phyloP scores from a whole-genome alignment of 228 moss, liverwort and hornwort species.

The Sphagnum magellanicum region DNA sequence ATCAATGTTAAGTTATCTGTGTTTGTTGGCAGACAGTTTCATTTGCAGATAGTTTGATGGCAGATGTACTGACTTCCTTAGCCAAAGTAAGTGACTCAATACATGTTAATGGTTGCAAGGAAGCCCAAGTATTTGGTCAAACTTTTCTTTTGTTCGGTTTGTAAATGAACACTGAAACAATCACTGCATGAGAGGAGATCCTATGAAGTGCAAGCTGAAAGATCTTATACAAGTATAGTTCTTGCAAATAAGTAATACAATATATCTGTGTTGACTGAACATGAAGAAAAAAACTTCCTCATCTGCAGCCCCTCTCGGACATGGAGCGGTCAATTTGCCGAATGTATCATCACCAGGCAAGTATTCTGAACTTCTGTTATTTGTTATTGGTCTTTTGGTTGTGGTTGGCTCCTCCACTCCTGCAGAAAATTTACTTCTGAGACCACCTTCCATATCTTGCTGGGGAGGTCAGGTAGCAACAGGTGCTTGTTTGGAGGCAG shows the following conservation, averaged over 20 bases:
- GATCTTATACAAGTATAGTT: too few species aligned
- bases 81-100: slow-evolving; percentile 69
- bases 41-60: slow-evolving; percentile 95
- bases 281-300: too few species aligned
- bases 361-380: neutral
- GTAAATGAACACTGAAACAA: too few species aligned
- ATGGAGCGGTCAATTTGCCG: slow-evolving; percentile 41
- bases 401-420: neutral
- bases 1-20: too few species aligned
- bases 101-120: too few species aligned
- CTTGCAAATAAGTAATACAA: too few species aligned
- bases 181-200: too few species aligned
- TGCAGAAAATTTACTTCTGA: neutral
- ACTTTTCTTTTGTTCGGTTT: too few species aligned
- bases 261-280: too few species aligned
- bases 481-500: slow-evolving; percentile 55
- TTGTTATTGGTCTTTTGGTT: neutral
- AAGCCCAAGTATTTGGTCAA: too few species aligned
- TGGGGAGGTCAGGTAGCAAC: slow-evolving; percentile 50
- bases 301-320: slow-evolving; percentile 16
- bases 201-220: too few species aligned
- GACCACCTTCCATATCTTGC: neutral
- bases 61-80: slow-evolving; percentile 96
- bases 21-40: slow-evolving; percentile 65
- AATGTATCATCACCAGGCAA: slow-evolving; percentile 42